Percentiles rank a stretch among this genome's conserved stretches.
Evolutionary conservation across 2,329 filamentous ascomycete species (phyloP).

Genomic region (Ophiostoma sp.): DNA sequence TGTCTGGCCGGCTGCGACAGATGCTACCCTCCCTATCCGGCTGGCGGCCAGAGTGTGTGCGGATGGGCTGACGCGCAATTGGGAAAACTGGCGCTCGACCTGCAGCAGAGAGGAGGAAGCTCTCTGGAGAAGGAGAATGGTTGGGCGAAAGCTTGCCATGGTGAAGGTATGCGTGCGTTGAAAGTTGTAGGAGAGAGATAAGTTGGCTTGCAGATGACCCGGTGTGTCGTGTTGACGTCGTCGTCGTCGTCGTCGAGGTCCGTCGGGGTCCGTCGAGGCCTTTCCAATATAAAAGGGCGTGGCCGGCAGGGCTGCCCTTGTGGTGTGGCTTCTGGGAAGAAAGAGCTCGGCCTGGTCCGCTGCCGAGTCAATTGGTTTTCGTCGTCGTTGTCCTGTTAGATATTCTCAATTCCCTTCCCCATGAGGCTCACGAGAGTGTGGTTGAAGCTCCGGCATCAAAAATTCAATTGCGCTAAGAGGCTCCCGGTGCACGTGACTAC

Average conservation of each 20-base stretch:
- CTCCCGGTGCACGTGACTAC: slow-evolving; percentile 14
- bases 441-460: slow-evolving; percentile 20
- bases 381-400: not conserved
- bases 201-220: not conserved
- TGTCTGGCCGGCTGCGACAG: not conserved
- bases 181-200: not conserved
- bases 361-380: not conserved
- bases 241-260: not conserved
- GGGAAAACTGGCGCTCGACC: slow-evolving; percentile 24
- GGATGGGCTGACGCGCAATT: slow-evolving; percentile 20
- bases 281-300: not conserved
- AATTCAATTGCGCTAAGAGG: slow-evolving; percentile 23
- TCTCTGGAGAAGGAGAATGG: slow-evolving; percentile 18
- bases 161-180: not conserved
- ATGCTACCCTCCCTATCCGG: slow-evolving; percentile 4
- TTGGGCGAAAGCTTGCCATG: slow-evolving; percentile 27
- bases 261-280: not conserved
- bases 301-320: not conserved
- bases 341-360: not conserved
- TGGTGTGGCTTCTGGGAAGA: not conserved
- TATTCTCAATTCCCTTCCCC: slow-evolving; percentile 7
- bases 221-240: not conserved
- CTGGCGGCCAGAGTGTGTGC: slow-evolving; percentile 13
- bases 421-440: not conserved
- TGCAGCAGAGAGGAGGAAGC: slow-evolving; percentile 20